Base-by-base conservation (phyloP, 768 basidiomycete species). In the Boletus coccyginus region DNA sequence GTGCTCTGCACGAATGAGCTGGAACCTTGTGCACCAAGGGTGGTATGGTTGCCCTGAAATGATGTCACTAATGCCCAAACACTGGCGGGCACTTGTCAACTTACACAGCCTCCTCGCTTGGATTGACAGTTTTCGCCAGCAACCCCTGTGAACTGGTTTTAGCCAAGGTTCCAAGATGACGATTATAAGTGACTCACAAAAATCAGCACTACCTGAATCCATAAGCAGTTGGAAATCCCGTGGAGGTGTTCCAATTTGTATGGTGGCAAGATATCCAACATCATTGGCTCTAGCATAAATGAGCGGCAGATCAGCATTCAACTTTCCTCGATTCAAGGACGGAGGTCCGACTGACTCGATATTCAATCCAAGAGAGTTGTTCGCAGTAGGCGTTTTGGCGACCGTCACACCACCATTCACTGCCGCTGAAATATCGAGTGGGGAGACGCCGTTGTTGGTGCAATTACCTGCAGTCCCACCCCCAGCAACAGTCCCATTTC, bases 121-220 rank as follows among this genome's bases (percentile, higher is more conserved):
- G 80, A 77, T 50, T 72, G 72, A 60, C 85, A 86, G 48, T 73
- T 73, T 63, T 85, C 83, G 17, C 77, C 69, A 14, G 82, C 81
- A 32, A 86, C 84, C 85, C 69, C 68, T 70, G 50, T 1, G 3
- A n/a, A 6, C 10, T 24, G 24, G 7, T 41, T 11, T 58, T 14
- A 58, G 19, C 9, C 0, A 39, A 33, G 7, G 8, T n/a, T n/a
- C 7, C 38, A 16, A 39, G 11, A 38, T 40, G 35, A 44, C 1
- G 13, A 8, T 21, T 7, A 32, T 13, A 49, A 29, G n/a, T 1
- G 21, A 45, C 66, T 50, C 39, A 69, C 86, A 87, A 38, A 83
- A 69, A 70, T 88, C 87, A 11, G 86, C 83, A 13, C 82, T 84
- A 31, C 87, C 87, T 33, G 83, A 85, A 68, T 88, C 87, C 82